Base-by-base conservation (phyloP, 2,329 filamentous ascomycete genomes). In the Beauveria scarabaeidicola region DNA sequence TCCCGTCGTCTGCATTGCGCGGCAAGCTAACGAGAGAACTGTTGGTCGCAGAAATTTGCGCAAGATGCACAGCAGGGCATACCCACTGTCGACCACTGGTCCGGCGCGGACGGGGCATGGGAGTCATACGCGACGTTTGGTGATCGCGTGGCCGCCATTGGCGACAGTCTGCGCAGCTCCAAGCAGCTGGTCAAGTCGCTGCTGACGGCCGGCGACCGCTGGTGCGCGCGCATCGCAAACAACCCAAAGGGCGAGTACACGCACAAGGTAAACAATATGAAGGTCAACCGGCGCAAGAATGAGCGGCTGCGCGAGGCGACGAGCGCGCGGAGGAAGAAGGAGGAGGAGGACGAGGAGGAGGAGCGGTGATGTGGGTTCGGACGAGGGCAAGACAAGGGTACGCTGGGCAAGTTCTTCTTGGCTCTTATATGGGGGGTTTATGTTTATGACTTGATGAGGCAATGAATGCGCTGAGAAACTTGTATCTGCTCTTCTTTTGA, bases 111-210 rank as follows among this genome's bases (percentile, higher is more conserved):
- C 47, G 67, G 68, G 52, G 64, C 63, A 25, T 70, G 67, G 69
- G 69, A 70, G 63, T 64, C 66, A 59, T 68, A 67, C 59, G 40
- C 50, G 44, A 63, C 64, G 43, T 65, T 70, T 51, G 55, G 52
- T 56, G 61, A 58, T 15, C 66, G 69, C 19, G 59, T 70, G 21
- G 63, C 64, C n/a, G 63, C 65, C 25, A 66, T 70, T 11, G 66
- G 66, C 60, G 63, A 63, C 40, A 61, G 62, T 32, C 52, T 67
- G 19, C 61, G 56, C 61, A 54, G 57, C 21, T 68, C 65, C 3
- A 69, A 70, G 60, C 67, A 69, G 58, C 62, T 69, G 3, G 65
- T 69, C 61, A 70, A 69, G 61, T 68, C 66, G 15, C 63, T 69
- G 9, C 54, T 70, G 13, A 63, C 59, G 8, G 61, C 64, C 11